Evolutionary conservation across 1,284 basidiomycete genomes (phyloP).

Genomic region (Ustilago xerochloae): DNA sequence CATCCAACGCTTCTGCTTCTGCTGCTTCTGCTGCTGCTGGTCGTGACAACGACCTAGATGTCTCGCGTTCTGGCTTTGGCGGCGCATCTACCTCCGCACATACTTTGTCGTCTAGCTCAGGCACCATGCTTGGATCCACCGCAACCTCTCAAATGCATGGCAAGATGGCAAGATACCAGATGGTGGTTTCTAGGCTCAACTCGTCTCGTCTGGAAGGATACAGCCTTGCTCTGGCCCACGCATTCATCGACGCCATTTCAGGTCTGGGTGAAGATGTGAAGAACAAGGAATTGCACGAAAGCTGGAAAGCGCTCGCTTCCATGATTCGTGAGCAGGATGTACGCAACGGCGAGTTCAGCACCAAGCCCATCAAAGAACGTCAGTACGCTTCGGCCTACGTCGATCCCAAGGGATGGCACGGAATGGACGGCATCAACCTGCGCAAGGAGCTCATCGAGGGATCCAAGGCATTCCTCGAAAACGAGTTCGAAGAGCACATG

Average conservation of each 20-base stretch:
- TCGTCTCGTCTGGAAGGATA: constrained; percentile 57
- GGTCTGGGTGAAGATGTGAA: constrained; percentile 48
- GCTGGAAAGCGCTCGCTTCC: constrained; percentile 70
- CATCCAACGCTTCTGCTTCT: constrained; percentile 17
- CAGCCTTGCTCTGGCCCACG: constrained; percentile 52
- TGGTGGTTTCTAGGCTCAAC: constrained; percentile 60
- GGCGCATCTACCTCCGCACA: constrained; percentile 50
- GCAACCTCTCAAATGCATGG: constrained; percentile 56
- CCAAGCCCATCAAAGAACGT: constrained; percentile 68
- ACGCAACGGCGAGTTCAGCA: constrained; percentile 66
- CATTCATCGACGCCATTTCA: constrained; percentile 58
- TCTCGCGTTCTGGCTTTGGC: constrained; percentile 36
- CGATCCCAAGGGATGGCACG: constrained; percentile 30
- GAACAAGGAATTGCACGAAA: constrained; percentile 68
- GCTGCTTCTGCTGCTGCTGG: too few relatives aligned
- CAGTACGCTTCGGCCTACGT: constrained; percentile 72
- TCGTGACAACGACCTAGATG: constrained; percentile 20
- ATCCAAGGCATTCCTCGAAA: constrained; percentile 79
- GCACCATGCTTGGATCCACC: constrained; percentile 15
- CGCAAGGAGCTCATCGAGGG: constrained; percentile 76
- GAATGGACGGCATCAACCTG: constrained; percentile 52
- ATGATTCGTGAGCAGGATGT: constrained; percentile 71
- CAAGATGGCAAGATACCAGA: constrained; percentile 64
- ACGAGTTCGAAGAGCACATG: constrained; percentile 81
- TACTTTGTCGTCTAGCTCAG: constrained; percentile 24